Percentiles rank a stretch among this genome's conserved stretches.
These are phyloP conservation scores for Orbilia javanica DNA, from an alignment of 2,329 filamentous ascomycete species.

Conservation along the genomic window DNA sequence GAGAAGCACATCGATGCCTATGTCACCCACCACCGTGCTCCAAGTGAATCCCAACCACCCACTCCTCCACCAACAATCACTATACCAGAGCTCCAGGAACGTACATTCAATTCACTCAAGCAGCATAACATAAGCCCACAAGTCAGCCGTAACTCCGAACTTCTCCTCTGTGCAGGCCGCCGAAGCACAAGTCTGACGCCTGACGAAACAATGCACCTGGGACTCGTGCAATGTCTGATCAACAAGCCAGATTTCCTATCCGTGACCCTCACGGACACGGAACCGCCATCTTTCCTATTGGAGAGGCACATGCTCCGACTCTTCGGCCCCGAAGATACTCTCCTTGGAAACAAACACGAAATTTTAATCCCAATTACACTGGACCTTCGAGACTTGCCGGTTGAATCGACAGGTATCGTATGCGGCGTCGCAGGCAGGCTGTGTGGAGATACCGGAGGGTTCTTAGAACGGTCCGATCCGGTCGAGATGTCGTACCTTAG, in stretches of 20 bases:
- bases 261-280: slow-evolving; percentile 78
- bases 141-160: slow-evolving; percentile 67
- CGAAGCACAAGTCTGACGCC: slow-evolving; percentile 67
- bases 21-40: slow-evolving; percentile 67
- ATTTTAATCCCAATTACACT: slow-evolving; percentile 87
- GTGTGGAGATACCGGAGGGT: slow-evolving; percentile 72
- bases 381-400: slow-evolving; percentile 81
- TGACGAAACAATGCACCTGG: slow-evolving; percentile 75
- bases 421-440: slow-evolving; percentile 90
- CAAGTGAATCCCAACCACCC: slow-evolving; percentile 67
- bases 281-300: slow-evolving; percentile 79
- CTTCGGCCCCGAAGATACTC: slow-evolving; percentile 73
- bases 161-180: slow-evolving; percentile 61
- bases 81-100: slow-evolving; percentile 81
- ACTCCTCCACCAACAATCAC: slow-evolving; percentile 82
- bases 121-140: slow-evolving; percentile 80
- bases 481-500: slow-evolving; percentile 91
- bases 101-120: slow-evolving; percentile 86
- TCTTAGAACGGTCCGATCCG: slow-evolving; percentile 58
- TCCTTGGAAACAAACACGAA: slow-evolving; percentile 80
- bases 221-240: slow-evolving; percentile 73
- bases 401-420: slow-evolving; percentile 93
- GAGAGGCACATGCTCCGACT: slow-evolving; percentile 76
- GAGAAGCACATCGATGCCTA: slow-evolving; percentile 78
- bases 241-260: slow-evolving; percentile 74